Evolutionary conservation across 345 rosid species (phyloP), one percentile per base, ranked within the genome.

Genomic region (Excoecaria agallocha): DNA sequence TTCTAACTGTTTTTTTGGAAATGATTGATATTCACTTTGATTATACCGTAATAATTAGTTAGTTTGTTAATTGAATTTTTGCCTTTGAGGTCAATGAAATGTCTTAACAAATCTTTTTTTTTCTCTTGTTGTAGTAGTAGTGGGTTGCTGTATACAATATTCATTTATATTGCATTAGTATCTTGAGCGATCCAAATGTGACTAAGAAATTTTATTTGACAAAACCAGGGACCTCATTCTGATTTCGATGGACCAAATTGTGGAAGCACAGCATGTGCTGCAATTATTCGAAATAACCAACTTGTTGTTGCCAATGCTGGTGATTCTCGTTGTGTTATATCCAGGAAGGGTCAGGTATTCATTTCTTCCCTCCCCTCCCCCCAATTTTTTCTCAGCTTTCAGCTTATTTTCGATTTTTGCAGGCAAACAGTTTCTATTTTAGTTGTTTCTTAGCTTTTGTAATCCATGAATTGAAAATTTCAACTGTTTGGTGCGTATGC

Each of bases 291-390:
- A 83, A 71, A 87, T 84, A 86, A 84, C 66, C 93, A 85, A 74
- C 87, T 93, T 68, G 8, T 89, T 78, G 96, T 93, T 75, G 98
- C 98, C 73, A 93, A 93, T 85, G 98, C 98, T 35, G 98, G 98
- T 63, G 98, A 93, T 84, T 93, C 98, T 69, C 96, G 97, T 19
- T 91, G 98, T 69, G 95, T 93, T 61, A 85, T 93, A 79, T 93
- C 97, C 72, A 87, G 94, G 82, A 91, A 89, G 84, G 89, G 93
- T 74, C 98, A 87, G 97, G 98, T 94, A 89, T 66, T 69, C 69
- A 74, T 35, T 79, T 50, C 24, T 1, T 1, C 8, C 15, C 62
- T 37, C 46, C n/a, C 38, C 45, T 52, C n/a, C 30, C 30, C 30
- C 30, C 30, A 30, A 30, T 30, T 16, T 46, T 25, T 76, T 30